Conservation (phyloP, 1,139 yeast species). For the Sugiyamaella pinicola region DNA sequence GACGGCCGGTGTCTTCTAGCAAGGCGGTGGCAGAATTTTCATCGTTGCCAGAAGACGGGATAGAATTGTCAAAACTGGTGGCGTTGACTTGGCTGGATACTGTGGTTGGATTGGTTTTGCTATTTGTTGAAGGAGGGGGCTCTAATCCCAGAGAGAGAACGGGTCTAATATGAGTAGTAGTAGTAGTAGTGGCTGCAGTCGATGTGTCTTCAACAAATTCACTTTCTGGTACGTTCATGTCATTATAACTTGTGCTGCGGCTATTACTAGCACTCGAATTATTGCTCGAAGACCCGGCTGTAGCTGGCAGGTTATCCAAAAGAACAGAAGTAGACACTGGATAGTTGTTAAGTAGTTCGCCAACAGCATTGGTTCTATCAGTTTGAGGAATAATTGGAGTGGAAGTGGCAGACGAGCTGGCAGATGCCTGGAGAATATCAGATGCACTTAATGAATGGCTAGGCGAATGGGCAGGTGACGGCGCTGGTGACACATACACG, state of each 20-base stretch:
- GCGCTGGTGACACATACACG: constrained; percentile 53
- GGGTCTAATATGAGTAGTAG: background rate
- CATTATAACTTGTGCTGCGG: constrained; percentile 1
- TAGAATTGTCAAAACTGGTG: constrained; percentile 2
- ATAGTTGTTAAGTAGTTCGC: constrained; percentile 28
- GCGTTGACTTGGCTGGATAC: constrained; percentile 6
- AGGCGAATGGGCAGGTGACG: constrained; percentile 33
- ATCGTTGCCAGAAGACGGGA: constrained; percentile 8
- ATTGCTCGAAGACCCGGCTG: constrained; percentile 19
- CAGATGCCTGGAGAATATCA: constrained; percentile 18
- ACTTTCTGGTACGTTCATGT: constrained; percentile 16
- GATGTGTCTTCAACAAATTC: constrained; percentile 27
- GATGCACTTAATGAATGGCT: constrained; percentile 22
- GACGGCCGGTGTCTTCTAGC: constrained; percentile 12
- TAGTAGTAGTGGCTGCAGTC: background rate
- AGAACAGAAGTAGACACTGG: constrained; percentile 5
- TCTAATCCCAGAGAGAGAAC: constrained; percentile 13
- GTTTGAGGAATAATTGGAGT: constrained; percentile 24
- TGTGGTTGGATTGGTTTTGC: constrained; percentile 8
- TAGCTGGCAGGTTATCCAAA: constrained; percentile 4
- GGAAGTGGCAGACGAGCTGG: constrained; percentile 16
- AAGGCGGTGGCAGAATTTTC: constrained; percentile 18
- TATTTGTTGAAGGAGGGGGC: constrained; percentile 5
- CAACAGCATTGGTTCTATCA: constrained; percentile 30
- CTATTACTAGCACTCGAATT: constrained; percentile 23